Conservation (phyloP, 352 stramenopile genomes). For the Phytophthora sp. region DNA sequence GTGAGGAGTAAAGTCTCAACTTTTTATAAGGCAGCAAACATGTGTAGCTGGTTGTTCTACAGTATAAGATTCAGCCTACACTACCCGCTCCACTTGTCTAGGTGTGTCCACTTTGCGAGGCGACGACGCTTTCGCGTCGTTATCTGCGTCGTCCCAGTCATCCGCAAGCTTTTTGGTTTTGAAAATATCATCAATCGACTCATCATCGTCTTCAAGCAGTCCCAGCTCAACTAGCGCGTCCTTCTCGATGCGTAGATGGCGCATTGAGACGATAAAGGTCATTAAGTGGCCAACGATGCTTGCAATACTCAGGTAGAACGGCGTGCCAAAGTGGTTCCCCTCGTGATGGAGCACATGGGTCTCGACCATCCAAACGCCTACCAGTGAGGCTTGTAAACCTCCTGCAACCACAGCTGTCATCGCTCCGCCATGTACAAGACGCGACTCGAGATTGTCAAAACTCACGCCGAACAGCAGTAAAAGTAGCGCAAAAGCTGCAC, state of each 20-base stretch:
- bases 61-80: slow-evolving; percentile 14
- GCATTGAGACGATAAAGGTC: slow-evolving; percentile 40
- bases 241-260: slow-evolving; percentile 47
- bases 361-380: slow-evolving; percentile 51
- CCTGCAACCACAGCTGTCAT: slow-evolving; percentile 30
- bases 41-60: too few species aligned
- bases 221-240: slow-evolving; percentile 43
- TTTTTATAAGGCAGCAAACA: too few species aligned
- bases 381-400: slow-evolving; percentile 39
- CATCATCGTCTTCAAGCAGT: slow-evolving; percentile 36
- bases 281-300: slow-evolving; percentile 39
- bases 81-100: slow-evolving; percentile 25
- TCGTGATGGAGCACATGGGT: slow-evolving; percentile 39
- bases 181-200: slow-evolving; percentile 37
- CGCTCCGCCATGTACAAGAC: slow-evolving; percentile 39
- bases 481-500: slow-evolving; percentile 30
- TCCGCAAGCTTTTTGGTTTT: slow-evolving; percentile 39
- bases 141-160: slow-evolving; percentile 26
- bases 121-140: slow-evolving; percentile 8
- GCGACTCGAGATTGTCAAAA: slow-evolving; percentile 54
- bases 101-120: slow-evolving; percentile 24
- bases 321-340: slow-evolving; percentile 44
- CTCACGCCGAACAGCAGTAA: slow-evolving; percentile 50
- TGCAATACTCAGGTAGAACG: slow-evolving; percentile 55
- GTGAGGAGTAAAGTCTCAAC: slow-evolving; percentile 7